These are phyloP conservation scores for Trypanosoma platydactyli DNA, from an alignment of 208 protist species.

Conservation along the genomic window DNA sequence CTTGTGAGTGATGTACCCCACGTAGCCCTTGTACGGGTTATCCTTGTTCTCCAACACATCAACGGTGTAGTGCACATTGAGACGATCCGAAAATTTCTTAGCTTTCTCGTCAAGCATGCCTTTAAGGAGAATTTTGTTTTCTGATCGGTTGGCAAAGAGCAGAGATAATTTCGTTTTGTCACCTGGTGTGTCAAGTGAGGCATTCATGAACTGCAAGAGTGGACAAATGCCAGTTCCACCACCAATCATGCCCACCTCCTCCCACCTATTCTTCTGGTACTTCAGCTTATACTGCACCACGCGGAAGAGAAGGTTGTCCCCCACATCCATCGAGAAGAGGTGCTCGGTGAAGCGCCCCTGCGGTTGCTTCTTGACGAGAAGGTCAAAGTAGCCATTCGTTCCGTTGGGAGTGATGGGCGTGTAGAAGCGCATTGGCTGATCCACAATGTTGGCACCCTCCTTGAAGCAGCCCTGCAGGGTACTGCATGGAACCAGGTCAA, in stretches of 20 bases:
- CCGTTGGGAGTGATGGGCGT: slow-evolving; percentile 88
- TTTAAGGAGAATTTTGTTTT: slow-evolving; percentile 93
- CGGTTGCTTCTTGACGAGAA: slow-evolving; percentile 84
- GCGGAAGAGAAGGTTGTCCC: slow-evolving; percentile 79
- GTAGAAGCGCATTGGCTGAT: slow-evolving; percentile 89
- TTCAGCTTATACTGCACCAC: slow-evolving; percentile 77
- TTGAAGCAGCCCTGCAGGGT: slow-evolving; percentile 86
- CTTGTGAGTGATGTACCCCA: slow-evolving; percentile 71
- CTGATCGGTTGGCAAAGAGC: slow-evolving; percentile 90
- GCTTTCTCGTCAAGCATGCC: slow-evolving; percentile 81
- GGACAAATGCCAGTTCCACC: slow-evolving; percentile 93
- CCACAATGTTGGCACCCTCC: slow-evolving; percentile 74
- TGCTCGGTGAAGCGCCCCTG: slow-evolving; percentile 84
- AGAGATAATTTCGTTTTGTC: slow-evolving; percentile 86
- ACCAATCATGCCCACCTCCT: slow-evolving; percentile 85
- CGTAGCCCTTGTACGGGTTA: slow-evolving; percentile 75
- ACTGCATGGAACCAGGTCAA: slow-evolving; percentile 76
- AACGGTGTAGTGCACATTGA: slow-evolving; percentile 89
- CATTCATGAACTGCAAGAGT: slow-evolving; percentile 90
- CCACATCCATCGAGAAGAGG: slow-evolving; percentile 82
- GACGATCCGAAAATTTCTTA: slow-evolving; percentile 54
- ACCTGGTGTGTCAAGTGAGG: slow-evolving; percentile 71
- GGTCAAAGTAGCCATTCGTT: slow-evolving; percentile 88
- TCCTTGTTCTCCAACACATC: slow-evolving; percentile 73
- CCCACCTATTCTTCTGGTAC: slow-evolving; percentile 81